Evolutionary conservation across 345 rosid species (phyloP).

Genomic region (Eutrema yunnanense): DNA sequence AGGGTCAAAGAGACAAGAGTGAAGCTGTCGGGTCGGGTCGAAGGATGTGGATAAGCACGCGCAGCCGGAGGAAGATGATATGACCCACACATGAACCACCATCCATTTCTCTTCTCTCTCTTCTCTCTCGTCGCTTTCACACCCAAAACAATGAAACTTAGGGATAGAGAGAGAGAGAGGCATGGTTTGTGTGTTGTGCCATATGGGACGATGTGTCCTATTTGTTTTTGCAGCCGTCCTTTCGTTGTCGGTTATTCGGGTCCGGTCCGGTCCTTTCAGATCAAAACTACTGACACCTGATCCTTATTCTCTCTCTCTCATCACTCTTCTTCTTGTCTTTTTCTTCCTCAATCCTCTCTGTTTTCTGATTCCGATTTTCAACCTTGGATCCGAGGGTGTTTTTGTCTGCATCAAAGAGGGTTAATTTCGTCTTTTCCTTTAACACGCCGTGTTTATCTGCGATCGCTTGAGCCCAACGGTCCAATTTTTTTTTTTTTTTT

Average conservation of each 20-base stretch:
- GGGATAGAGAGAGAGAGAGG: not conserved
- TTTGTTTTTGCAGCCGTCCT: slow-evolving; percentile 26
- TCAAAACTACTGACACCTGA: slow-evolving; percentile 22
- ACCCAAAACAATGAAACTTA: slow-evolving; percentile 4
- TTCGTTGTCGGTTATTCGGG: slow-evolving; percentile 28
- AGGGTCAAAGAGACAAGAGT: slow-evolving; percentile 30
- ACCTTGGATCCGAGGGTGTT: not conserved
- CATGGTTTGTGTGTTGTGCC: slow-evolving; percentile 17
- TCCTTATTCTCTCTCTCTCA: slow-evolving; percentile 6
- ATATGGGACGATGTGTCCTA: slow-evolving; percentile 24
- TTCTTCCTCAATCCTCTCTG: slow-evolving; percentile 19
- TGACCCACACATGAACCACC: slow-evolving; percentile 25
- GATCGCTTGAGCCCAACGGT: slow-evolving; percentile 3
- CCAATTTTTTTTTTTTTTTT: not conserved
- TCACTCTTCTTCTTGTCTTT: slow-evolving; percentile 7
- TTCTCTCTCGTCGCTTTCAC: slow-evolving; percentile 27
- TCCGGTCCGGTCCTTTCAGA: slow-evolving; percentile 28
- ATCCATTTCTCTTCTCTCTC: not conserved
- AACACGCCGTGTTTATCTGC: not conserved
- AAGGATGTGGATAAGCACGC: slow-evolving; percentile 29
- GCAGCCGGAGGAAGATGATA: slow-evolving; percentile 18
- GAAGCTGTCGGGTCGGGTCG: slow-evolving; percentile 27
- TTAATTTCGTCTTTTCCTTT: not conserved
- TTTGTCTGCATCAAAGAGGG: not conserved
- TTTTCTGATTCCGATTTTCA: slow-evolving; percentile 6